Evolutionary conservation across 345 rosid genomes (phyloP).

Genomic region (Bruguiera gymnorhiza): DNA sequence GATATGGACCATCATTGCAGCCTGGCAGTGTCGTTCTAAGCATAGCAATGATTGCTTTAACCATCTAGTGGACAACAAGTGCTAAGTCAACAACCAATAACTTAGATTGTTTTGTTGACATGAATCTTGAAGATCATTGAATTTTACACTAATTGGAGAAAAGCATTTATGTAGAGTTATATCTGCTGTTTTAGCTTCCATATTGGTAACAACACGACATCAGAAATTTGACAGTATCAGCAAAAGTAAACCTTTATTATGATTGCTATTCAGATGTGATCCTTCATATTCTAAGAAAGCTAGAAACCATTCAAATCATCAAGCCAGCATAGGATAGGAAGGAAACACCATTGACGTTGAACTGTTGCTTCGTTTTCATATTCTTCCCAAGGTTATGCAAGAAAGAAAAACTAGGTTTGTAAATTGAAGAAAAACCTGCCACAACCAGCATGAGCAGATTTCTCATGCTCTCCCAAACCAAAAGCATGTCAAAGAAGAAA

Average conservation of each 20-base stretch:
- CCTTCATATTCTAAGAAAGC: not conserved
- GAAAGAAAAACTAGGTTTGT: not conserved
- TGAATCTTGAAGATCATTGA: conserved; percentile 1
- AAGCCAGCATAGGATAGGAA: not conserved
- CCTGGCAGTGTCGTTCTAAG: conserved; percentile 69
- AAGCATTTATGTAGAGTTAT: not conserved
- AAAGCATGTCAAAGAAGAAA: not conserved
- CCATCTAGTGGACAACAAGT: conserved; percentile 46
- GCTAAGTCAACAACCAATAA: conserved; percentile 8
- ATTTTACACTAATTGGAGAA: not conserved
- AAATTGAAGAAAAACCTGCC: not conserved
- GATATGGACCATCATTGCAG: conserved; percentile 77
- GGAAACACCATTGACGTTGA: not conserved
- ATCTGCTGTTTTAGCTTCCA: not conserved
- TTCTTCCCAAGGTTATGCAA: not conserved
- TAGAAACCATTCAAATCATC: not conserved
- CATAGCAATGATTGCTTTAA: conserved; percentile 71
- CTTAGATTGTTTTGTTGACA: not conserved
- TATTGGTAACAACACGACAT: no score
- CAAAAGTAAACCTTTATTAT: not conserved
- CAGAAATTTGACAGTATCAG: no score
- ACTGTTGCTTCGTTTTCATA: not conserved
- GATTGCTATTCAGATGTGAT: not conserved
- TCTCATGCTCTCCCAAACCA: not conserved
- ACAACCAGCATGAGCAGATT: not conserved